Percentiles rank a stretch among this genome's conserved stretches.
Conservation (phyloP, 129 eudicot species). For the Flaveria bidentis region DNA sequence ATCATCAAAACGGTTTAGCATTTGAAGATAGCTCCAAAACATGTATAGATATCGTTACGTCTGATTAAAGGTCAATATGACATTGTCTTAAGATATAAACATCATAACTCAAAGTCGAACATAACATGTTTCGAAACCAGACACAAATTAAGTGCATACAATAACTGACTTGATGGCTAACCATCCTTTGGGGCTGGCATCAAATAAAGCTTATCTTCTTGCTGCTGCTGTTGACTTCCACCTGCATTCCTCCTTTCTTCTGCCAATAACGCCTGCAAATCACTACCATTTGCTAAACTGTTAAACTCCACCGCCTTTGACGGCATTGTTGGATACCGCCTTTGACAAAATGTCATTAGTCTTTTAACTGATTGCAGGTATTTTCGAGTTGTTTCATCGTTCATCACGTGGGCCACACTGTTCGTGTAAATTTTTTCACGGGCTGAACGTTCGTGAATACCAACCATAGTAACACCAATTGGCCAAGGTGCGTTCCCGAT, state of each 20-base stretch:
- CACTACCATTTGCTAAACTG: conserved; percentile 85
- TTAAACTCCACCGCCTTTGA: conserved; percentile 86
- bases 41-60: too few relatives aligned
- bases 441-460: conserved; percentile 99
- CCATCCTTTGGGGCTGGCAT: conserved; percentile 63
- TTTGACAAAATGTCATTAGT: conserved; percentile 91
- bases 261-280: conserved; percentile 59
- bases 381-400: conserved; percentile 94
- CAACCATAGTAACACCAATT: conserved; percentile 99
- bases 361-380: conserved; percentile 90
- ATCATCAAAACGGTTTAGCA: too few relatives aligned
- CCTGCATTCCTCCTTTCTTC: conserved; percentile 45
- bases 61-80: neutral
- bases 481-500: conserved; percentile 99
- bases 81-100: conserved; percentile 7
- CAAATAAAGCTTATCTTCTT: conserved; percentile 54
- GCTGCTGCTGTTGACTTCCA: conserved; percentile 17
- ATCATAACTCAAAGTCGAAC: conserved; percentile 7
- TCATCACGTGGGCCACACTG: conserved; percentile 98
- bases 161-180: neutral
- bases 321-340: conserved; percentile 93
- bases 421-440: conserved; percentile 98
- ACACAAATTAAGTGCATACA: conserved; percentile 8
- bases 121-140: conserved; percentile 3
- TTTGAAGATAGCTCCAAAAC: too few relatives aligned